Conservation (phyloP, 257 asterid genomes). For the Solanum paucissectum region DNA sequence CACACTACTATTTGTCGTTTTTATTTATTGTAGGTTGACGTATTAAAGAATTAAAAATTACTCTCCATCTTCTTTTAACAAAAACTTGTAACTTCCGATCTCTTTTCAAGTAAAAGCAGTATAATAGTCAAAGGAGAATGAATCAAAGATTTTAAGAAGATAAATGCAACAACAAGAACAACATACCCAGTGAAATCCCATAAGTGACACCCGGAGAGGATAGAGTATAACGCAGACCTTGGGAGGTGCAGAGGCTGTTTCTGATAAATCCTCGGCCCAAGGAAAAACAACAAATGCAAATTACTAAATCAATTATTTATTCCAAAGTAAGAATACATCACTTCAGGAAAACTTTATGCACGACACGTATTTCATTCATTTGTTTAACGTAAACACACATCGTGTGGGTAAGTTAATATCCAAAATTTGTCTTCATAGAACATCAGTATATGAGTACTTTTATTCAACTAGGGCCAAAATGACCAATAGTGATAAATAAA, state of each 20-base stretch:
- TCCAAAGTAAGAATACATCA: not conserved
- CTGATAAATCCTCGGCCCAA: not conserved
- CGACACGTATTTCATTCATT: not conserved
- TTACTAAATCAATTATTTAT: not conserved
- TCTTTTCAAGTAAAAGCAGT: not conserved
- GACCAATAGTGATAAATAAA: not conserved
- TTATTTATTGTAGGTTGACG: not conserved
- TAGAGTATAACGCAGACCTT: not conserved
- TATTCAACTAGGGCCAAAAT: not conserved
- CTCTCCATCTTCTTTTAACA: not conserved
- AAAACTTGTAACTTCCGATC: not conserved
- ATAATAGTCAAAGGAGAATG: not conserved
- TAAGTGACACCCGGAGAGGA: not conserved
- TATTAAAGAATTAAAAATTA: not conserved
- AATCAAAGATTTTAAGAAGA: not conserved
- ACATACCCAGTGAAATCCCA: not conserved
- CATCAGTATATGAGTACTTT: not conserved
- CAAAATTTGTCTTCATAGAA: not conserved
- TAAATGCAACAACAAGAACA: not conserved
- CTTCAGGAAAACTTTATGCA: not conserved
- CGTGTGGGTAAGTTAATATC: not conserved
- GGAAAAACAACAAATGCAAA: not conserved
- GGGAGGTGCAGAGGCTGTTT: not conserved
- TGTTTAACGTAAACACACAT: not conserved
- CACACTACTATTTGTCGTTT: not conserved